phyloP scores from a whole-genome alignment of 768 basidiomycete species.

The Collybia sordida region DNA sequence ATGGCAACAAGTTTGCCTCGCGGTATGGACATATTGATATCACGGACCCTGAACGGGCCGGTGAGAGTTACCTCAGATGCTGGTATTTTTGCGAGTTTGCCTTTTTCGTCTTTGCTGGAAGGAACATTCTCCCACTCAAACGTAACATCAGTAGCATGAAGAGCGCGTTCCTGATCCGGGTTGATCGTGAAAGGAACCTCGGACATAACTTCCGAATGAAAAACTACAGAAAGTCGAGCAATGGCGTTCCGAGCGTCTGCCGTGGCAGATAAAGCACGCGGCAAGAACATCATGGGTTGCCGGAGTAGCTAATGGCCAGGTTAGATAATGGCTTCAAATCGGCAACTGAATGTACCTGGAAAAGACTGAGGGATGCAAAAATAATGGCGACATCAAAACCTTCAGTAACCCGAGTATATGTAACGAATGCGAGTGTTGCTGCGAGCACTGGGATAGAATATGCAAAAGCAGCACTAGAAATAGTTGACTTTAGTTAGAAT shows the following conservation, averaged over 20 bases:
- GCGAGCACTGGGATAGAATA: slow-evolving; percentile 64
- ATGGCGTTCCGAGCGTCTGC: slow-evolving; percentile 68
- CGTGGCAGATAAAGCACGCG: slow-evolving; percentile 58
- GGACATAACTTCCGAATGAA: slow-evolving; percentile 53
- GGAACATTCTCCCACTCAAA: slow-evolving; percentile 60
- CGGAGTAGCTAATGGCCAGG: slow-evolving; percentile 47
- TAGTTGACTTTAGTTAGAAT: slow-evolving; percentile 12
- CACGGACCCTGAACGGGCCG: slow-evolving; percentile 48
- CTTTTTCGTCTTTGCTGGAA: slow-evolving; percentile 5
- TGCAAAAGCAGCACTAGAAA: slow-evolving; percentile 47
- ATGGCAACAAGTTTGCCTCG: slow-evolving; percentile 62
- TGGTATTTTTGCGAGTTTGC: slow-evolving; percentile 13
- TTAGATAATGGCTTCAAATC: neutral
- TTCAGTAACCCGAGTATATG: slow-evolving; percentile 55
- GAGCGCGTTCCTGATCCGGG: slow-evolving; percentile 41
- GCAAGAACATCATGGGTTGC: slow-evolving; percentile 69
- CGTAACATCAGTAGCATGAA: slow-evolving; percentile 51
- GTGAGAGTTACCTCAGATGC: slow-evolving; percentile 7
- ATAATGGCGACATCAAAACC: slow-evolving; percentile 65
- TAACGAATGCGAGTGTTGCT: slow-evolving; percentile 65
- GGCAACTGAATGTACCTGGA: slow-evolving; percentile 35
- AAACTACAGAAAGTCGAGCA: slow-evolving; percentile 46
- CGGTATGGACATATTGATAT: slow-evolving; percentile 51
- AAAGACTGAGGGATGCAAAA: slow-evolving; percentile 64
- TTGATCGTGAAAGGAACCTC: slow-evolving; percentile 44